Conservation (phyloP, 257 asterid species). For the Craterostigma plantagineum region DNA sequence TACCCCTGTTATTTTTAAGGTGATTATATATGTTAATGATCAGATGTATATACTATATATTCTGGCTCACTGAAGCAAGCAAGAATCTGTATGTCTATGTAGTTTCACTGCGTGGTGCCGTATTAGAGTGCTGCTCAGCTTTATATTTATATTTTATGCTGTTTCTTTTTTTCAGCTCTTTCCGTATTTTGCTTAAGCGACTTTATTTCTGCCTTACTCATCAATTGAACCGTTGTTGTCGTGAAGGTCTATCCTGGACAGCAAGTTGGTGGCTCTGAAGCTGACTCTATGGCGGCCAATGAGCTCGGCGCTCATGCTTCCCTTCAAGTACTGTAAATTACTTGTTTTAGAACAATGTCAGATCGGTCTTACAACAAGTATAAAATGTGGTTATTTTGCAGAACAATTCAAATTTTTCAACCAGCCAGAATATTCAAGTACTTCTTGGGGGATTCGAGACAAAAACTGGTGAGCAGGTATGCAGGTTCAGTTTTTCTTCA, state of each 20-base stretch:
- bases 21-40: conserved; percentile 11
- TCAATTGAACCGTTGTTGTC: not conserved
- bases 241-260: conserved; percentile 90
- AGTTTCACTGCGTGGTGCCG: too few relatives aligned
- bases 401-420: conserved; percentile 25
- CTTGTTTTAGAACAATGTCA: not conserved
- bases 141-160: too few relatives aligned
- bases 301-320: conserved; percentile 78
- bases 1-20: conserved; percentile 75
- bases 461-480: conserved; percentile 87
- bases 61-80: not conserved
- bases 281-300: conserved; percentile 91
- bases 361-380: not conserved
- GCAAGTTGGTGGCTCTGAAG: conserved; percentile 77
- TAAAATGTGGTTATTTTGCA: conserved; percentile 20
- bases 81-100: not conserved
- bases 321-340: conserved; percentile 41
- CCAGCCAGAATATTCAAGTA: conserved; percentile 46
- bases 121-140: too few relatives aligned
- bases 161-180: too few relatives aligned
- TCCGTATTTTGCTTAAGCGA: too few relatives aligned
- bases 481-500: conserved; percentile 5
- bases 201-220: too few relatives aligned
- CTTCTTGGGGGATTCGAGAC: conserved; percentile 96
- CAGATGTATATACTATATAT: not conserved